Percentiles rank a stretch among this genome's conserved stretches.
Evolutionary conservation across 805 yeast genomes (phyloP).

Genomic region (Starmerella tilneyi): DNA sequence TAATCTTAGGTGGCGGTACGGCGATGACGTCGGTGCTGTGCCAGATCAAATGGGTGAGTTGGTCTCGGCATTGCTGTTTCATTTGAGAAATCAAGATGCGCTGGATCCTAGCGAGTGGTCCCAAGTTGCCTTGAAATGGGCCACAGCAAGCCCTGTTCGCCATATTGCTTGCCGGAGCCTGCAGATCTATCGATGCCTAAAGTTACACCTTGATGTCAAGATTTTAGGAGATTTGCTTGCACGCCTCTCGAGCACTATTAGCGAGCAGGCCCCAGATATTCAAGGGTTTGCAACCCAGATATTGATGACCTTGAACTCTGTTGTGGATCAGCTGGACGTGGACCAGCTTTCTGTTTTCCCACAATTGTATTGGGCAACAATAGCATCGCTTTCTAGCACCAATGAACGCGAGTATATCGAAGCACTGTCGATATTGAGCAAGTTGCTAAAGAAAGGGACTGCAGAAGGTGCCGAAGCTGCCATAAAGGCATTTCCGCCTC

Average conservation of each 20-base stretch:
- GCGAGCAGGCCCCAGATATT: constrained; percentile 80
- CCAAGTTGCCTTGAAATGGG: constrained; percentile 75
- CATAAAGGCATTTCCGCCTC: constrained; percentile 78
- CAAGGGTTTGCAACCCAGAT: constrained; percentile 97
- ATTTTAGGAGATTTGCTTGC: constrained; percentile 93
- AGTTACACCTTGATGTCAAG: constrained; percentile 69
- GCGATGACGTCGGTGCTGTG: constrained; percentile 38
- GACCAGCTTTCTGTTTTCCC: constrained; percentile 77
- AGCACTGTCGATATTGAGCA: constrained; percentile 67
- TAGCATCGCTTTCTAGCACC: constrained; percentile 79
- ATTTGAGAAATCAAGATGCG: constrained; percentile 29
- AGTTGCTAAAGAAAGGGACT: constrained; percentile 78
- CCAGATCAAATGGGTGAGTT: constrained; percentile 22
- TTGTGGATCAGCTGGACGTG: constrained; percentile 73
- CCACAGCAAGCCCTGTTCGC: constrained; percentile 92
- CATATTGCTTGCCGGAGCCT: constrained; percentile 96
- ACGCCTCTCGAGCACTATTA: constrained; percentile 80
- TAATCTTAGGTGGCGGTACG: constrained; percentile 67
- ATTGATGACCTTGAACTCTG: constrained; percentile 87
- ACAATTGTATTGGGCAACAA: constrained; percentile 89
- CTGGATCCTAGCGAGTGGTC: constrained; percentile 51
- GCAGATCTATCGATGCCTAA: constrained; percentile 75
- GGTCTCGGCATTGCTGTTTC: constrained; percentile 7
- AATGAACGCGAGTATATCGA: constrained; percentile 92
- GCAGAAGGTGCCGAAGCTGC: constrained; percentile 73